A percentile compares a stretch with the other conserved stretches of the same genome.
Evolutionary conservation across 1,284 basidiomycete genomes (phyloP).

Genomic region (Polyporus tsugae): DNA sequence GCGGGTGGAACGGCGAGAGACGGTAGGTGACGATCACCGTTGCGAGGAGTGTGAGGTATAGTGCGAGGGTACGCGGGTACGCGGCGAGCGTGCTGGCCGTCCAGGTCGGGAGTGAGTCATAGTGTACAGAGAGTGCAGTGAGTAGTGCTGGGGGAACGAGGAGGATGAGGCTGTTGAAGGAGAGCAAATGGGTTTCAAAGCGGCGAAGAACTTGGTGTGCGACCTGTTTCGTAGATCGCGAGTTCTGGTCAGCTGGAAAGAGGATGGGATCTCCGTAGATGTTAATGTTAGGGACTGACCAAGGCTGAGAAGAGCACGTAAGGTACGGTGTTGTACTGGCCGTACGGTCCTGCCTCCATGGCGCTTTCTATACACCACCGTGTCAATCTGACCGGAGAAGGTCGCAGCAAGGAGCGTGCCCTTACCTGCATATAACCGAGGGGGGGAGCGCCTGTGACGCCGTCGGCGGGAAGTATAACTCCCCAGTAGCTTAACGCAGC

Average conservation of each 20-base stretch:
- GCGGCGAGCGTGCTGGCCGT: background rate
- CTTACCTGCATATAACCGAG: background rate
- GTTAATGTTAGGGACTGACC: background rate
- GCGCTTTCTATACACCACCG: background rate
- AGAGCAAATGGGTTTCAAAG: slow-evolving; percentile 13
- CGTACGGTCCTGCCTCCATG: background rate
- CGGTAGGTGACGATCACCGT: slow-evolving; percentile 34
- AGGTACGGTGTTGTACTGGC: background rate
- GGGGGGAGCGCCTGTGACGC: background rate
- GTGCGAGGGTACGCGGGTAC: slow-evolving; percentile 24
- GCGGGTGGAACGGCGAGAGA: slow-evolving; percentile 43
- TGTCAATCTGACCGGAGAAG: background rate
- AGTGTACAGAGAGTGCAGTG: background rate
- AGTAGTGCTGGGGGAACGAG: slow-evolving; percentile 12
- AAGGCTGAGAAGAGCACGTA: background rate
- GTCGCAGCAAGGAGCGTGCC: background rate
- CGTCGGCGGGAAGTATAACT: background rate
- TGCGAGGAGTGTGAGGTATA: background rate
- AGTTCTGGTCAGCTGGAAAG: background rate
- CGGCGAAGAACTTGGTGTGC: slow-evolving; percentile 21
- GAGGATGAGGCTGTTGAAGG: slow-evolving; percentile 8
- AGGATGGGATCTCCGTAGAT: background rate
- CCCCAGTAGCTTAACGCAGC: background rate
- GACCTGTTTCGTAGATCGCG: slow-evolving; percentile 11
- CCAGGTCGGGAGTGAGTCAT: background rate